Evolutionary conservation across 345 rosid species (phyloP).

Genomic region (Pugionium dolabratum): DNA sequence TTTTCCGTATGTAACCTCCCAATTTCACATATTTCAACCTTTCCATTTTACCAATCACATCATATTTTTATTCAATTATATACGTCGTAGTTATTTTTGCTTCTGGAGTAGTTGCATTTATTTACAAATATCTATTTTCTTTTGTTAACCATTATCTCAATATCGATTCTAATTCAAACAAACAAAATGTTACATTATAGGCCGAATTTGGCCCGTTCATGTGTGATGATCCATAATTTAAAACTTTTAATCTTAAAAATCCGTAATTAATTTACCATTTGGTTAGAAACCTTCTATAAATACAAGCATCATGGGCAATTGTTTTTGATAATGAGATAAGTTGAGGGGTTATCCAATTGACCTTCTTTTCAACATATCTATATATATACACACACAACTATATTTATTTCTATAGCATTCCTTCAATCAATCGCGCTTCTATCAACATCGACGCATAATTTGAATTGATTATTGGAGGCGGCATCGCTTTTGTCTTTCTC

Average conservation of each 20-base stretch:
- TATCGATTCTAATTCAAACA: too few relatives aligned
- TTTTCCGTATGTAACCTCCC: background rate
- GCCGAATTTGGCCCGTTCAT: conserved; percentile 3
- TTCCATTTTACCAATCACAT: conserved; percentile 23
- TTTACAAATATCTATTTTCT: background rate
- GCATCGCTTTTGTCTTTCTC: background rate
- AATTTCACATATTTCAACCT: conserved; percentile 13
- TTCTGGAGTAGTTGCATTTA: background rate
- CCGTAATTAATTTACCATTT: background rate
- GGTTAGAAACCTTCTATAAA: conserved; percentile 16
- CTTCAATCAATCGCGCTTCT: background rate
- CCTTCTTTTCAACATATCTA: conserved; percentile 9
- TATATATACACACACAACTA: background rate
- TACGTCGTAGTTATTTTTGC: background rate
- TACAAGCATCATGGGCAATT: conserved; percentile 5
- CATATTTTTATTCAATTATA: background rate
- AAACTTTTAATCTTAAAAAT: background rate
- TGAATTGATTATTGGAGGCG: conserved; percentile 1
- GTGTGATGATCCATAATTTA: background rate
- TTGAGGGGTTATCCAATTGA: conserved; percentile 9
- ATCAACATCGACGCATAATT: conserved; percentile 13
- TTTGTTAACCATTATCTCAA: too few relatives aligned
- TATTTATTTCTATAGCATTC: background rate
- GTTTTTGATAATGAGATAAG: conserved; percentile 22
- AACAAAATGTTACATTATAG: background rate